phyloP scores from a whole-genome alignment of 305 asterid species.

The Solanum hybrid region DNA sequence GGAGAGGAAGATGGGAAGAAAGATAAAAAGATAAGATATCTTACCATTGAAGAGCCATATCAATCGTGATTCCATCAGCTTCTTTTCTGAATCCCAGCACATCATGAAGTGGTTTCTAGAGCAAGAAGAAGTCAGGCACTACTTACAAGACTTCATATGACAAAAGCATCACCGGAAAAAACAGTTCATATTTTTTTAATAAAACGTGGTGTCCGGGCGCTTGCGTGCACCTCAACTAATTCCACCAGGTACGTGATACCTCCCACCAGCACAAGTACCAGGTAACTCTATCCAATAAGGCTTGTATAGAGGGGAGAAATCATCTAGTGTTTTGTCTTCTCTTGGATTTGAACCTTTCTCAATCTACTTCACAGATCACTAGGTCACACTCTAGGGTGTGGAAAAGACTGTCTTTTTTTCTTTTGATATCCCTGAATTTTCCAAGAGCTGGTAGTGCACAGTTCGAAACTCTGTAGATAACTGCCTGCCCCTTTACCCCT shows the following conservation, averaged over 20 bases:
- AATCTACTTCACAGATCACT: background rate
- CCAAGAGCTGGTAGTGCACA: background rate
- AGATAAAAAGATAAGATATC: slow-evolving; percentile 5
- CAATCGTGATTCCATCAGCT: slow-evolving; percentile 64
- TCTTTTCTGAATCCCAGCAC: slow-evolving; percentile 74
- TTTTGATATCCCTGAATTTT: background rate
- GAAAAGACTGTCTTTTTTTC: background rate
- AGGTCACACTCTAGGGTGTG: background rate
- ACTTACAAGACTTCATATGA: slow-evolving; percentile 8
- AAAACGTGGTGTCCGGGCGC: background rate
- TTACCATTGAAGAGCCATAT: slow-evolving; percentile 90
- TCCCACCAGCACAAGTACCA: background rate
- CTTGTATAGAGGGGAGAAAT: background rate
- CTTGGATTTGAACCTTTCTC: background rate
- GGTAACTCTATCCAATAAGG: background rate
- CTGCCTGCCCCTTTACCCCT: background rate
- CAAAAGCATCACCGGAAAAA: background rate
- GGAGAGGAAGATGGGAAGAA: background rate
- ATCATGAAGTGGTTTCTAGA: slow-evolving; percentile 84
- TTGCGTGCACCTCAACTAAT: background rate
- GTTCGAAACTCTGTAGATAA: background rate
- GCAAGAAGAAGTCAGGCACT: slow-evolving; percentile 23
- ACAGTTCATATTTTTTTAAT: background rate
- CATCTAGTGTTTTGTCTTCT: background rate
- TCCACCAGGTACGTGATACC: background rate